These are phyloP conservation scores for Diutina catenulata DNA, from an alignment of 1,139 yeast species.

Conservation along the genomic window DNA sequence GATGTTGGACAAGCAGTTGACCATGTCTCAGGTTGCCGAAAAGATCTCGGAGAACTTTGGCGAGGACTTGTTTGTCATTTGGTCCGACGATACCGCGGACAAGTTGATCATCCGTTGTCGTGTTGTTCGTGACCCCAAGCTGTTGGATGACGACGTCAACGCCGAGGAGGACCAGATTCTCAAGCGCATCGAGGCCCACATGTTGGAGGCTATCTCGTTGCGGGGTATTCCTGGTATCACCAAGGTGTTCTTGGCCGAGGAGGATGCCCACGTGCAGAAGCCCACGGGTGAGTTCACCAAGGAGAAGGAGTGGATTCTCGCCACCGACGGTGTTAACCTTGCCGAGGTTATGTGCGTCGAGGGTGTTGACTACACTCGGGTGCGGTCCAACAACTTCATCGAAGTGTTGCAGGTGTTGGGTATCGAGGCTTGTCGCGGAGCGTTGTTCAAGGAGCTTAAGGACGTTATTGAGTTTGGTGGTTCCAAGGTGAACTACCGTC, in stretches of 20 bases:
- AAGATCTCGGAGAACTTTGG: slow-evolving; percentile 89
- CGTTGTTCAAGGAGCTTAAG: slow-evolving; percentile 84
- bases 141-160: slow-evolving; percentile 85
- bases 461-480: slow-evolving; percentile 99
- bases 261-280: slow-evolving; percentile 70
- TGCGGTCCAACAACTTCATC: slow-evolving; percentile 92
- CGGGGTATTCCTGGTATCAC: slow-evolving; percentile 95
- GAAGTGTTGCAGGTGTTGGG: slow-evolving; percentile 93
- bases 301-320: slow-evolving; percentile 95
- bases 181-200: slow-evolving; percentile 89
- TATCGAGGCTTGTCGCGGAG: slow-evolving; percentile 96
- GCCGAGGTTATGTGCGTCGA: slow-evolving; percentile 93
- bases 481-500: slow-evolving; percentile 97
- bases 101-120: slow-evolving; percentile 96
- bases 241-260: slow-evolving; percentile 90
- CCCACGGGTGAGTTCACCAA: slow-evolving; percentile 78
- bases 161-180: slow-evolving; percentile 96
- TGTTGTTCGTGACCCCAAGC: slow-evolving; percentile 93
- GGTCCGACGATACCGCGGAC: slow-evolving; percentile 99
- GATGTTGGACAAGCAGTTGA: slow-evolving; percentile 94
- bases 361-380: slow-evolving; percentile 85
- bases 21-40: slow-evolving; percentile 98
- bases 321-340: slow-evolving; percentile 95
- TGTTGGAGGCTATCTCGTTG: slow-evolving; percentile 88
- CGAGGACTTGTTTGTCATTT: slow-evolving; percentile 89